phyloP scores from a whole-genome alignment of 2,329 filamentous ascomycete genomes.

The Hortaea werneckii region DNA sequence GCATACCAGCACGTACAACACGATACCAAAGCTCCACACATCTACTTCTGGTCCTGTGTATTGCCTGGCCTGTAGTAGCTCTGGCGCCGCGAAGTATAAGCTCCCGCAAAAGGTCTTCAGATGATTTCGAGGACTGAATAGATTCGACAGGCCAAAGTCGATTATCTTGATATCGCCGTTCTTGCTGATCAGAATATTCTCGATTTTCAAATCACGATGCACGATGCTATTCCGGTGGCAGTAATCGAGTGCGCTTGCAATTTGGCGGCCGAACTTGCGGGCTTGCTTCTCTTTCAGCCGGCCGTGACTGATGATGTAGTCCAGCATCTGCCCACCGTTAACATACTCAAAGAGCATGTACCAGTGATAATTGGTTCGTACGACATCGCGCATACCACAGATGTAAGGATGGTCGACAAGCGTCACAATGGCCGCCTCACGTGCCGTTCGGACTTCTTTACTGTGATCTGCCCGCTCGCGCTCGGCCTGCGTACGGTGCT shows the following conservation, averaged over 20 bases:
- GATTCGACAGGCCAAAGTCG: slow-evolving; percentile 93
- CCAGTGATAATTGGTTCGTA: slow-evolving; percentile 96
- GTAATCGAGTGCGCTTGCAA: slow-evolving; percentile 92
- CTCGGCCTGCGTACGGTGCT: slow-evolving; percentile 61
- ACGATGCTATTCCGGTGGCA: slow-evolving; percentile 98
- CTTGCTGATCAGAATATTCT: slow-evolving; percentile 98
- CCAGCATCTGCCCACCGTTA: slow-evolving; percentile 97
- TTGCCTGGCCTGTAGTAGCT: slow-evolving; percentile 82
- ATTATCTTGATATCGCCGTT: slow-evolving; percentile 99
- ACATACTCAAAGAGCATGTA: slow-evolving; percentile 99
- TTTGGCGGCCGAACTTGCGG: slow-evolving; percentile 93
- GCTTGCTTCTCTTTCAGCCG: slow-evolving; percentile 97
- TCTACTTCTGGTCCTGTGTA: slow-evolving; percentile 97
- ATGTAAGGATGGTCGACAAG: slow-evolving; percentile 92
- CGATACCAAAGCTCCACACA: slow-evolving; percentile 97
- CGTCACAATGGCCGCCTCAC: slow-evolving; percentile 92
- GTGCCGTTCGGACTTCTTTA: slow-evolving; percentile 87
- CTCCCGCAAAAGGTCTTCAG: slow-evolving; percentile 97
- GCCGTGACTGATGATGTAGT: slow-evolving; percentile 98
- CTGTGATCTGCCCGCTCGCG: slow-evolving; percentile 89
- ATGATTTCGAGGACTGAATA: slow-evolving; percentile 75
- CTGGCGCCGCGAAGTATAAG: slow-evolving; percentile 93
- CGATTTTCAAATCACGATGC: slow-evolving; percentile 94
- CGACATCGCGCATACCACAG: slow-evolving; percentile 88
- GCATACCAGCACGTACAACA: slow-evolving; percentile 91